A percentile compares a stretch with the other conserved stretches of the same genome.
Conservation (phyloP, 257 asterid species). For the Leptodermis oblonga region DNA sequence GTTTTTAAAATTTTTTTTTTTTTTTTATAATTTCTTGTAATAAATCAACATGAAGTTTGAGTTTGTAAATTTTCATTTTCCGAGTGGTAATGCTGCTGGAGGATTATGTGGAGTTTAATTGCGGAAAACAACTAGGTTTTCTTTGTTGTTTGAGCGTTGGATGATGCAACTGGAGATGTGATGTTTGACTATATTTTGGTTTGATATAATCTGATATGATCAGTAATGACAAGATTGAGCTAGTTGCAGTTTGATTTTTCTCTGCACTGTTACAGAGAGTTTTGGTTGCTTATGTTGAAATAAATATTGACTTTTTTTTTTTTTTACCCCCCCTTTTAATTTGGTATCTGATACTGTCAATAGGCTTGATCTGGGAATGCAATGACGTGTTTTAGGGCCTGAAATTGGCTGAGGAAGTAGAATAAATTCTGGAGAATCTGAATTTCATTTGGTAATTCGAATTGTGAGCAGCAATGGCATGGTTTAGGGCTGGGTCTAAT, state of each 20-base stretch:
- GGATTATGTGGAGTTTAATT: background rate
- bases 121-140: background rate
- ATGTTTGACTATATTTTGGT: background rate
- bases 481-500: conserved; percentile 84
- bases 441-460: background rate
- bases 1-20: background rate
- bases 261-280: background rate
- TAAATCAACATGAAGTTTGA: background rate
- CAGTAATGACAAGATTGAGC: background rate
- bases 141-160: background rate
- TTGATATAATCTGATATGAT: background rate
- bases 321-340: background rate
- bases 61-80: background rate
- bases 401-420: conserved; percentile 15
- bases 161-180: background rate
- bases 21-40: too few species aligned
- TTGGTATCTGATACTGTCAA: background rate
- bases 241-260: background rate
- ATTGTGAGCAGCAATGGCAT: conserved; percentile 47
- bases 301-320: background rate
- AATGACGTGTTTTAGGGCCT: conserved; percentile 9
- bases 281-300: background rate
- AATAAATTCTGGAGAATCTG: conserved; percentile 6
- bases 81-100: background rate
- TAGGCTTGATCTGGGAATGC: conserved; percentile 1